Percentiles rank a stretch among this genome's conserved stretches.
Evolutionary conservation across 176 grass and related monocot species (phyloP).

Genomic region (Ensete ventricosum): DNA sequence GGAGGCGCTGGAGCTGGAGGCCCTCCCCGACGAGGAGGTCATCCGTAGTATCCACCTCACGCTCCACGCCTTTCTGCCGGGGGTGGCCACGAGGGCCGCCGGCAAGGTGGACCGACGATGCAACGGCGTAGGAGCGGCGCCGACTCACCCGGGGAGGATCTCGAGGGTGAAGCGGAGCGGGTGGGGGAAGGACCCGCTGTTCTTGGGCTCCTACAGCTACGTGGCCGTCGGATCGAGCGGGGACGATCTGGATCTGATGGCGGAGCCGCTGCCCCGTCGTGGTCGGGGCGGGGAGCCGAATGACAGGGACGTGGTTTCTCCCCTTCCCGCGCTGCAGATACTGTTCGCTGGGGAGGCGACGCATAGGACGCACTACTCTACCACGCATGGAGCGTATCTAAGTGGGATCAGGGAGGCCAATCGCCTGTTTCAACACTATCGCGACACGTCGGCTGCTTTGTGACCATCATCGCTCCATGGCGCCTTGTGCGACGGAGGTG

Average conservation of each 20-base stretch:
- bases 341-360: constrained; percentile 92
- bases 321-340: constrained; percentile 24
- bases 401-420: constrained; percentile 74
- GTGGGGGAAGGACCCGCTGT: constrained; percentile 63
- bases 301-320: background rate
- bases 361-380: constrained; percentile 78
- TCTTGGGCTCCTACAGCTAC: constrained; percentile 87
- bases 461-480: no score
- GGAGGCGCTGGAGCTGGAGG: constrained; percentile 69
- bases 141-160: constrained; percentile 16
- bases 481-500: no score
- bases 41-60: constrained; percentile 35
- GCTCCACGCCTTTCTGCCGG: constrained; percentile 33
- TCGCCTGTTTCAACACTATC: constrained; percentile 44
- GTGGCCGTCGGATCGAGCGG: constrained; percentile 69
- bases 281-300: background rate
- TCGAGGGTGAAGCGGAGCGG: constrained; percentile 42
- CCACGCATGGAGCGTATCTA: constrained; percentile 71
- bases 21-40: constrained; percentile 52
- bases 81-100: background rate
- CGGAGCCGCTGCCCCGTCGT: constrained; percentile 49
- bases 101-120: no score
- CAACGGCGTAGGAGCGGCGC: background rate
- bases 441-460: background rate
- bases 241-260: constrained; percentile 63